Conservation (phyloP, 2,329 filamentous ascomycete species). For the Dryadomyces quercivorus region DNA sequence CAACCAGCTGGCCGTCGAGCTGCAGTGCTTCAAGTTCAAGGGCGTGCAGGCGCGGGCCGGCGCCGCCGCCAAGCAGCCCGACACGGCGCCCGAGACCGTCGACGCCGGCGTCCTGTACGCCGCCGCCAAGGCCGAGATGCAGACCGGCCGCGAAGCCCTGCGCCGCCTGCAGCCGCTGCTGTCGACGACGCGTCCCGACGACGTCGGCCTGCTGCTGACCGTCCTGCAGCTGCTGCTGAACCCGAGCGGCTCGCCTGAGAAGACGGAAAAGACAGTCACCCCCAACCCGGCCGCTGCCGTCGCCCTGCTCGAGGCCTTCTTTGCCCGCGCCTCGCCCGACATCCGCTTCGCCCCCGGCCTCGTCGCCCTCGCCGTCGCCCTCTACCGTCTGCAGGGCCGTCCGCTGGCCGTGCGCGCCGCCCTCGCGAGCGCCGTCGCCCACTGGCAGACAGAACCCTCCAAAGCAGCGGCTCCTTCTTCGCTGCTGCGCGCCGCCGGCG, state of each 20-base stretch:
- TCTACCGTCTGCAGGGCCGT: slow-evolving; percentile 68
- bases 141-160: slow-evolving; percentile 53
- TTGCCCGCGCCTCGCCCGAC: slow-evolving; percentile 55
- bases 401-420: slow-evolving; percentile 59
- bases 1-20: slow-evolving; percentile 51
- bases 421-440: slow-evolving; percentile 63
- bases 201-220: slow-evolving; percentile 70
- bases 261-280: slow-evolving; percentile 27
- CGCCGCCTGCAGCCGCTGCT: slow-evolving; percentile 58
- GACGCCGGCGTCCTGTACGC: slow-evolving; percentile 45
- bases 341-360: slow-evolving; percentile 76
- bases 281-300: slow-evolving; percentile 64
- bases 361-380: slow-evolving; percentile 63
- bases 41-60: slow-evolving; percentile 42
- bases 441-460: slow-evolving; percentile 51
- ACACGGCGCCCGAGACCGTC: slow-evolving; percentile 22
- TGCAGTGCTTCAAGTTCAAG: slow-evolving; percentile 54
- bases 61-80: slow-evolving; percentile 23
- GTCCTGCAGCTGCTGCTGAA: slow-evolving; percentile 69
- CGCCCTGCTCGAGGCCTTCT: slow-evolving; percentile 61
- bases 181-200: slow-evolving; percentile 49
- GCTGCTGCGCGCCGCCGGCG: slow-evolving; percentile 70
- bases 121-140: slow-evolving; percentile 56
- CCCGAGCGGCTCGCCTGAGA: too few species aligned
- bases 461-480: slow-evolving; percentile 30